Evolutionary conservation across 257 asterid species (phyloP).

Genomic region (Fraxinus americana): DNA sequence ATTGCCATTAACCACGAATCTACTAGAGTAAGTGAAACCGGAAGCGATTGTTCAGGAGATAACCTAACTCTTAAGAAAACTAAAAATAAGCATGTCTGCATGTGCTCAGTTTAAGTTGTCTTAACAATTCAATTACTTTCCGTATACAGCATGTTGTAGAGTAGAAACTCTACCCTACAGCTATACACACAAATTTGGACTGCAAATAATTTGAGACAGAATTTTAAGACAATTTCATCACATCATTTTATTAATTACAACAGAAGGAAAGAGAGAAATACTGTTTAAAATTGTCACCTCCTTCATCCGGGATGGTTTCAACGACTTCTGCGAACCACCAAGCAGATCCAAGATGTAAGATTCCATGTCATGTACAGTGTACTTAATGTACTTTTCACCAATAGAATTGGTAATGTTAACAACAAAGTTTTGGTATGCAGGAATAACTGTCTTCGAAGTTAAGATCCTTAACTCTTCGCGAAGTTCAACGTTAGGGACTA

Average conservation of each 20-base stretch:
- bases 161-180: conserved; percentile 17
- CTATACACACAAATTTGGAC: conserved; percentile 17
- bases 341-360: conserved; percentile 60
- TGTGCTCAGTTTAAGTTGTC: neutral
- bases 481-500: conserved; percentile 57
- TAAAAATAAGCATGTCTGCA: neutral
- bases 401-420: conserved; percentile 30
- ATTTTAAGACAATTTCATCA: neutral
- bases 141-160: conserved; percentile 12
- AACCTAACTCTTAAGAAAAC: neutral
- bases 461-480: conserved; percentile 55
- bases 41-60: neutral
- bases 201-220: conserved; percentile 6
- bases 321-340: conserved; percentile 49
- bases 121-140: neutral
- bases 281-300: neutral
- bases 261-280: conserved; percentile 13
- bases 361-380: conserved; percentile 61
- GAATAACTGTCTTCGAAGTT: conserved; percentile 44
- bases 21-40: neutral
- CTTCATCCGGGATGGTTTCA: conserved; percentile 45
- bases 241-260: neutral
- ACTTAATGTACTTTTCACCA: conserved; percentile 64
- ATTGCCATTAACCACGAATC: neutral
- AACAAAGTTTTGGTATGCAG: conserved; percentile 52